phyloP scores from a whole-genome alignment of 805 yeast genomes.

The Nakazawaea molendinolei region DNA sequence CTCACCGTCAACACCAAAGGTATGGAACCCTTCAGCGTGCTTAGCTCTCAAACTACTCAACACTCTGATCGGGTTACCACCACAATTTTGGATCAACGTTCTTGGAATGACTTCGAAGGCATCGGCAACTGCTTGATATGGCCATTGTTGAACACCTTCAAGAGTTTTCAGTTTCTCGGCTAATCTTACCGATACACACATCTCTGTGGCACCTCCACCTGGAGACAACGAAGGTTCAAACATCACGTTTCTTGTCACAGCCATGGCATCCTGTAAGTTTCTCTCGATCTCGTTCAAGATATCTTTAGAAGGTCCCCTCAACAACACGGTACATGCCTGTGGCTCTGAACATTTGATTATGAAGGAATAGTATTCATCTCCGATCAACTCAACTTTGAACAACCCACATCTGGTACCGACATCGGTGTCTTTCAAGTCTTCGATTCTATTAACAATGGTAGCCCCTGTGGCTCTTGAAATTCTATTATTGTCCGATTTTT shows the following conservation, averaged over 20 bases:
- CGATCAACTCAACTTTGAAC: slow-evolving; percentile 90
- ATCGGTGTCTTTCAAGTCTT: slow-evolving; percentile 87
- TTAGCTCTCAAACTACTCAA: slow-evolving; percentile 90
- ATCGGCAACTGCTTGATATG: slow-evolving; percentile 97
- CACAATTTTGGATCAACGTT: slow-evolving; percentile 94
- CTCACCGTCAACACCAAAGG: slow-evolving; percentile 94
- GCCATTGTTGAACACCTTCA: slow-evolving; percentile 97
- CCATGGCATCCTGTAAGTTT: slow-evolving; percentile 97
- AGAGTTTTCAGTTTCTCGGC: slow-evolving; percentile 87
- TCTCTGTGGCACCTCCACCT: slow-evolving; percentile 99
- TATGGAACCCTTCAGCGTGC: slow-evolving; percentile 83
- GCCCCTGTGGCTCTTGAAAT: slow-evolving; percentile 98
- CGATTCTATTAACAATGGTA: slow-evolving; percentile 90
- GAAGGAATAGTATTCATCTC: slow-evolving; percentile 94
- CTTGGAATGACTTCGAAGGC: slow-evolving; percentile 98
- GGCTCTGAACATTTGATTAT: slow-evolving; percentile 78
- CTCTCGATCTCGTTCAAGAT: slow-evolving; percentile 94
- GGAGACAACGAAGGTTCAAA: slow-evolving; percentile 93
- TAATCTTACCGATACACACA: slow-evolving; percentile 89
- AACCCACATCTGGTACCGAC: slow-evolving; percentile 85
- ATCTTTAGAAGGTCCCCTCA: slow-evolving; percentile 97
- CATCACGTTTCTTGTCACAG: slow-evolving; percentile 91
- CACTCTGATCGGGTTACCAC: slow-evolving; percentile 90
- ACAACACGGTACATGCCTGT: slow-evolving; percentile 85
- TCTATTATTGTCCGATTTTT: slow-evolving; percentile 93